Evolutionary conservation across 2,329 filamentous ascomycete genomes (phyloP).

Genomic region (Nigrograna mackinnonii): DNA sequence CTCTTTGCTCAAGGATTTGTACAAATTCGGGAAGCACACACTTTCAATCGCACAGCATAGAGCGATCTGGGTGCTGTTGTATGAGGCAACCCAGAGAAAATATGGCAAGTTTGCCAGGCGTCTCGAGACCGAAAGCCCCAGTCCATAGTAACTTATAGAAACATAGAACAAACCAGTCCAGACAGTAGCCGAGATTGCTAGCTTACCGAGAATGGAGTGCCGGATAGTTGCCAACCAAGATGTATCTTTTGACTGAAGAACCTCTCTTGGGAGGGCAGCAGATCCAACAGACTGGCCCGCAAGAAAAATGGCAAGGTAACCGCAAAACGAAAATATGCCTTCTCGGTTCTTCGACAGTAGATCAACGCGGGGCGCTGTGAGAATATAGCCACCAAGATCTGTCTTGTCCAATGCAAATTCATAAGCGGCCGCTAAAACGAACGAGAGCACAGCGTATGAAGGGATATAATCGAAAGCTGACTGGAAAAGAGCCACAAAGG

Average conservation of each 20-base stretch:
- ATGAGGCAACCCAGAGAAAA: conserved; percentile 87
- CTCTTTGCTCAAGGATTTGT: conserved; percentile 58
- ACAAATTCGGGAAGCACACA: conserved; percentile 73
- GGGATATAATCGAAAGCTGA: conserved; percentile 70
- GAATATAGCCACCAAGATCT: conserved; percentile 77
- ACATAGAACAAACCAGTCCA: conserved; percentile 75
- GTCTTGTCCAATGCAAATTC: conserved; percentile 75
- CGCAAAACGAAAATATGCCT: conserved; percentile 91
- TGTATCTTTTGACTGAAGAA: conserved; percentile 48
- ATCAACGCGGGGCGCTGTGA: conserved; percentile 77
- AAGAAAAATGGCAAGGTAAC: conserved; percentile 94
- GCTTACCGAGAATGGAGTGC: conserved; percentile 63
- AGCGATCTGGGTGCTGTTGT: conserved; percentile 83
- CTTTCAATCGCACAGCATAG: conserved; percentile 79
- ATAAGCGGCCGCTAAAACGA: conserved; percentile 71
- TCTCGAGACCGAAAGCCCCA: conserved; percentile 71
- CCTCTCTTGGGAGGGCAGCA: conserved; percentile 68
- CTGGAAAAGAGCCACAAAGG: conserved; percentile 85
- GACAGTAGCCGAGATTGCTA: conserved; percentile 65
- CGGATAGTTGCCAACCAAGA: conserved; percentile 52
- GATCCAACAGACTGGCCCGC: conserved; percentile 84
- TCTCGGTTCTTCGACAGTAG: conserved; percentile 90
- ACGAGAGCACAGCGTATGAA: conserved; percentile 75
- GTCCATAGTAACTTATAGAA: conserved; percentile 72
- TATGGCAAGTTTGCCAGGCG: conserved; percentile 93